Evolutionary conservation across 108 stramenopile genomes (phyloP).

Genomic region (Thalassiosira profunda): DNA sequence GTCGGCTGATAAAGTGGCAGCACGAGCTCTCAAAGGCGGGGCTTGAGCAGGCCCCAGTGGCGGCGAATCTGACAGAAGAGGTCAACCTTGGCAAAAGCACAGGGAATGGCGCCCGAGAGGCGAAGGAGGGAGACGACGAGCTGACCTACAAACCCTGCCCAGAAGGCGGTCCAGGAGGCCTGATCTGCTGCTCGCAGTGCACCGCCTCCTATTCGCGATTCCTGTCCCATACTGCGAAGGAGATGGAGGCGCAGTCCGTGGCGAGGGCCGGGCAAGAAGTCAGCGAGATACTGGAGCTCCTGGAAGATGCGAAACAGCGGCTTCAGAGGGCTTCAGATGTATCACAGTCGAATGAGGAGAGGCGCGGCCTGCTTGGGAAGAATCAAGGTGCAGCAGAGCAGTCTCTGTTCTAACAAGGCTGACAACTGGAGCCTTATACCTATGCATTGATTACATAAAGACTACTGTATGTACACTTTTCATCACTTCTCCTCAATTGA

Average conservation of each 20-base stretch:
- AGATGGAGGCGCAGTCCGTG: slow-evolving; percentile 72
- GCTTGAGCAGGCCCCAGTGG: slow-evolving; percentile 23
- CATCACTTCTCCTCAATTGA: background rate
- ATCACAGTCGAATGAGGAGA: slow-evolving; percentile 59
- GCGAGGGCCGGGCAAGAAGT: slow-evolving; percentile 67
- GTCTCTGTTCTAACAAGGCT: too few relatives aligned
- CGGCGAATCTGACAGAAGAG: slow-evolving; percentile 43
- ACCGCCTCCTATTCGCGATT: slow-evolving; percentile 62
- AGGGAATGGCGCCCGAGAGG: slow-evolving; percentile 13
- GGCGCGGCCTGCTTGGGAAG: slow-evolving; percentile 39
- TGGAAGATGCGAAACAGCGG: slow-evolving; percentile 75
- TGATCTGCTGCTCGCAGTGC: slow-evolving; percentile 81
- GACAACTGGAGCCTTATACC: too few relatives aligned
- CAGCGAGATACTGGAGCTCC: slow-evolving; percentile 73
- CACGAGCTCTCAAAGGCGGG: slow-evolving; percentile 44
- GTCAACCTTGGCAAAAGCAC: slow-evolving; percentile 15
- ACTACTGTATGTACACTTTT: slow-evolving; percentile 2
- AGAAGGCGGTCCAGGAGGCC: slow-evolving; percentile 84
- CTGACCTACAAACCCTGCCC: slow-evolving; percentile 63
- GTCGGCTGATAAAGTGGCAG: slow-evolving; percentile 64
- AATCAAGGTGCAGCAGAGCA: slow-evolving; percentile 33
- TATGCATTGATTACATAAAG: background rate
- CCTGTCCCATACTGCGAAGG: slow-evolving; percentile 49
- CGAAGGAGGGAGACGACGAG: slow-evolving; percentile 11
- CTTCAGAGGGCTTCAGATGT: slow-evolving; percentile 54